These are phyloP conservation scores for Hypoxylon sp. DNA, from an alignment of 2,329 filamentous ascomycete species.

Conservation along the genomic window DNA sequence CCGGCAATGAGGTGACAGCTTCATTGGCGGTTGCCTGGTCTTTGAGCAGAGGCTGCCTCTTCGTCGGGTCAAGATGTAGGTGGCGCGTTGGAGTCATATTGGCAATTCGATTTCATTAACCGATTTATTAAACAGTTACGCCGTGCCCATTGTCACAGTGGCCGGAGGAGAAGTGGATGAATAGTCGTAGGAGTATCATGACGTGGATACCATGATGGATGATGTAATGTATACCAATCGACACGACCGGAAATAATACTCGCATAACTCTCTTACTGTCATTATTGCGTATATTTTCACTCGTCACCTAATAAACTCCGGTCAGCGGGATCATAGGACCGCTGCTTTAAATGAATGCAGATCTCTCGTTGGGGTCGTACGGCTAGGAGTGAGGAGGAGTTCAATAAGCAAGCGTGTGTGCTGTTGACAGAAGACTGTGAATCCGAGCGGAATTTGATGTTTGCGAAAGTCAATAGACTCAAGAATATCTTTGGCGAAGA, in stretches of 20 bases:
- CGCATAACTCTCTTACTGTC: neutral
- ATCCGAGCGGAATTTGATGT: neutral
- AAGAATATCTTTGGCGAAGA: neutral
- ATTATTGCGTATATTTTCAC: too few relatives aligned
- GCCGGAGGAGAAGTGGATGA: conserved; percentile 1
- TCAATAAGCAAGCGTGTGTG: neutral
- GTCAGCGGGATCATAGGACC: too few relatives aligned
- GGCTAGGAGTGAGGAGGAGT: too few relatives aligned
- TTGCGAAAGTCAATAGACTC: neutral
- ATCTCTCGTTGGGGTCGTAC: too few relatives aligned
- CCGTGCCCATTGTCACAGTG: conserved; percentile 1
- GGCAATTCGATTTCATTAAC: neutral
- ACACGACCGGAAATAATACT: neutral
- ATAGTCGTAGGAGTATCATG: conserved; percentile 21
- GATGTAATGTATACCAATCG: conserved; percentile 36
- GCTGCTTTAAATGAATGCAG: too few relatives aligned
- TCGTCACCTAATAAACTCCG: too few relatives aligned
- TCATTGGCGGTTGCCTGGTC: conserved; percentile 41
- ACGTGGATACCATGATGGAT: conserved; percentile 27
- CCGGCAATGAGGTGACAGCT: conserved; percentile 36
- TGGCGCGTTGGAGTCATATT: conserved; percentile 43
- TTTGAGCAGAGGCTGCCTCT: conserved; percentile 50
- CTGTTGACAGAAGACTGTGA: neutral
- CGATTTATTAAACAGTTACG: neutral
- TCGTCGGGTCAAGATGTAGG: conserved; percentile 43